Evolutionary conservation across 2,329 filamentous ascomycete species (phyloP).

Genomic region (Trichoderma aggressivum): DNA sequence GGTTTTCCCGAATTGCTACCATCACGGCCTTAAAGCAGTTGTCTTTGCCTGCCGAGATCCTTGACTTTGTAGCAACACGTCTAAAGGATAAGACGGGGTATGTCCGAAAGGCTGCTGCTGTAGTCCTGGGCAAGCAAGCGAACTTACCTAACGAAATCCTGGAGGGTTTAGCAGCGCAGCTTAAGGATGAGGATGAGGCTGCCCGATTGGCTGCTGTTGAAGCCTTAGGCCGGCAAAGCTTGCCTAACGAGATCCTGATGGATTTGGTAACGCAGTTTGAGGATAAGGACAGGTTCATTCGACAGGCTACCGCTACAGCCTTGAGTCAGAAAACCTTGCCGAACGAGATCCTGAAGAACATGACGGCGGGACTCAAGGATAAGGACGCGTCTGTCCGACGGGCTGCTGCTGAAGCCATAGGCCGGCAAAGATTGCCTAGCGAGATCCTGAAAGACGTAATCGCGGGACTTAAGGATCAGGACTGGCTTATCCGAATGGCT

Average conservation of each 20-base stretch:
- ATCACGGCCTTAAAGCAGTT: background rate
- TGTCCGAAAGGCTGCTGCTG: background rate
- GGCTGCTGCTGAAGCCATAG: rapidly evolving
- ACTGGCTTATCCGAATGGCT: background rate
- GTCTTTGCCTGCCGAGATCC: background rate
- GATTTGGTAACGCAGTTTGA: background rate
- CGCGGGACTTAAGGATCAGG: background rate
- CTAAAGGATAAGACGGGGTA: background rate
- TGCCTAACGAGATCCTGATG: background rate
- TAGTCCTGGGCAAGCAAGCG: background rate
- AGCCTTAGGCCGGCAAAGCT: background rate
- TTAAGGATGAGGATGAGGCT: background rate
- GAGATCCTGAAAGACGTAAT: background rate
- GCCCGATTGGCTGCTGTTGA: background rate
- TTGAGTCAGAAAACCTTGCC: background rate
- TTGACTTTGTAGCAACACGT: background rate
- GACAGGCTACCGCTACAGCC: background rate
- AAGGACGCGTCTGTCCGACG: background rate
- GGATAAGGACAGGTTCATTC: background rate
- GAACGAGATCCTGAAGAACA: background rate
- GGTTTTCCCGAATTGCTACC: rapidly evolving
- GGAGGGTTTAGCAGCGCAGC: background rate
- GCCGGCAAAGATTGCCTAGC: background rate
- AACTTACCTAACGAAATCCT: background rate
- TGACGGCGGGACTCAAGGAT: background rate